Base-by-base conservation (phyloP, 805 yeast species). In the Starmerella apicola region DNA sequence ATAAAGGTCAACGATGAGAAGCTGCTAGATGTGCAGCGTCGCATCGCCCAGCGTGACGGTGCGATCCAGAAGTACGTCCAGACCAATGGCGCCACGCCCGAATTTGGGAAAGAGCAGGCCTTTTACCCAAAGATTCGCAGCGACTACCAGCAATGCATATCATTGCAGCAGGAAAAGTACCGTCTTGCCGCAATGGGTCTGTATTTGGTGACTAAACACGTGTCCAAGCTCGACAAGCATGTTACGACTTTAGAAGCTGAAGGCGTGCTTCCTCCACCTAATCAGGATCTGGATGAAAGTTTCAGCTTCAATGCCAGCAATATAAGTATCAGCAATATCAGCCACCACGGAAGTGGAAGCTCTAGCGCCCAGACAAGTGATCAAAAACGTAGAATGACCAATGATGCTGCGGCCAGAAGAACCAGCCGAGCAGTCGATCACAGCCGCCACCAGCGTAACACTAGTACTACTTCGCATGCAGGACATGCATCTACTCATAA, bases 141-240 rank as follows among this genome's bases (percentile, higher is more conserved):
- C 32, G 88, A 80, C 41, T 72, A 78, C 63, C 68, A 67, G 27
- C 62, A 66, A 34, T 76, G 79, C 5, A 65, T 70, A 38, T 64
- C 64, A 38, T 51, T 83, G 29, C 96, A 88, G 56, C 71, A 73
- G 44, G 91, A 81, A 43, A 88, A 91, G 61, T 72, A 79, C 36
- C 62, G 78, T 10, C 59, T 85, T 29, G 82, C 95, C 4, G 81
- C 83, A 54, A 84, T 94, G 1, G 86, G 94, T 3, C 65, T 88
- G 34, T 81, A 78, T 55, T 58, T 81, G 24, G 73, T 88, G 3
- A 63, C 85, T 2, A 80, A 81, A 54, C 94, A 88, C 57, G 64
- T 85, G 44, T 66, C 67, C 38, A 71, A 71, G 49, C 68, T 88
- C 29, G 91, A 84, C 51, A 70, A 74, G 17, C 94, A 82, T 50